These are phyloP conservation scores for Tinospora cordifolia DNA, from an alignment of 164 flowering plant genomes.

Conservation along the genomic window DNA sequence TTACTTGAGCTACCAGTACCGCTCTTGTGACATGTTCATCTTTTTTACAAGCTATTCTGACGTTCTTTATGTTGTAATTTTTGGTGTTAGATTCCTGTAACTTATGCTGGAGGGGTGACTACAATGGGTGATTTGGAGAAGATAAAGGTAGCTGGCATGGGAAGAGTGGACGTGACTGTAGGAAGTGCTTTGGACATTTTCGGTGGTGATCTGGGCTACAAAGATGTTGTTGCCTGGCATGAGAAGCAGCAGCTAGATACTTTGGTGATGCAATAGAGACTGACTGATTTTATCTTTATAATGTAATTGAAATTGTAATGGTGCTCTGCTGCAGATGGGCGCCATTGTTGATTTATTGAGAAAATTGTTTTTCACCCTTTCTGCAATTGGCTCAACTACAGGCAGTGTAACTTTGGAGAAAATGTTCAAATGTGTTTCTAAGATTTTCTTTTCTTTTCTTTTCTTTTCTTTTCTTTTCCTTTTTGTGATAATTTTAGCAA, in stretches of 20 bases:
- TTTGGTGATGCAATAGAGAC: neutral
- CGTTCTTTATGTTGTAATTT: constrained; percentile 3
- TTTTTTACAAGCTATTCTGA: neutral
- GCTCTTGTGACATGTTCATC: no score
- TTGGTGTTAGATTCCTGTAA: constrained; percentile 68
- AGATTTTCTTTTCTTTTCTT: no score
- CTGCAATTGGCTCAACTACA: no score
- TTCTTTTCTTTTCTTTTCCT: no score
- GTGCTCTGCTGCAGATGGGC: neutral
- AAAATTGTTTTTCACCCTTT: no score
- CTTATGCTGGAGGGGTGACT: constrained; percentile 91
- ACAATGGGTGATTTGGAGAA: constrained; percentile 71
- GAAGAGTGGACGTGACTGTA: constrained; percentile 78
- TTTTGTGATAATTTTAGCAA: no score
- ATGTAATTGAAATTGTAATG: neutral
- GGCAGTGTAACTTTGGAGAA: no score
- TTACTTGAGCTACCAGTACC: no score
- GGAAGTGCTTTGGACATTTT: constrained; percentile 92
- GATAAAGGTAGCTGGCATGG: constrained; percentile 66
- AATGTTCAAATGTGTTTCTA: no score
- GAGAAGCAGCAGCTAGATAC: constrained; percentile 20
- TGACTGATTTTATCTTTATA: neutral
- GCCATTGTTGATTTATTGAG: no score
- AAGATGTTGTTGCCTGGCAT: constrained; percentile 80
- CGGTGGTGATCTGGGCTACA: constrained; percentile 72